Evolutionary conservation across 208 protist genomes (phyloP), one percentile per base, ranked within the genome.

Genomic region (Trypanosoma lewisi): DNA sequence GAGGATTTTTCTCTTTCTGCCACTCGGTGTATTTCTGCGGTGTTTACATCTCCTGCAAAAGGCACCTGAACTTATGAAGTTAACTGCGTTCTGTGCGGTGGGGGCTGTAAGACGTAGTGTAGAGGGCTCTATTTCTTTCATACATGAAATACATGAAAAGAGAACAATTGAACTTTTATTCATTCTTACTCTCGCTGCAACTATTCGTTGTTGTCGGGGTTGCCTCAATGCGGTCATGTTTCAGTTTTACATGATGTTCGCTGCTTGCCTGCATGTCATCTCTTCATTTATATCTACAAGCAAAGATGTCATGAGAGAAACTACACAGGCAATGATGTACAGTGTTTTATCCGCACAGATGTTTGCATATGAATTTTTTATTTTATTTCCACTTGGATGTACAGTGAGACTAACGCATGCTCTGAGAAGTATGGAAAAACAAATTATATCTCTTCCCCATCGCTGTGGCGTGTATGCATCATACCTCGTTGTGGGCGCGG

Each of bases 341-440:
- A n/a, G n/a, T n/a, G n/a, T n/a, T n/a, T n/a, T n/a, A n/a, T n/a
- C n/a, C n/a, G n/a, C n/a, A n/a, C n/a, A n/a, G n/a, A n/a, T n/a
- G n/a, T n/a, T n/a, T n/a, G n/a, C n/a, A 9, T 44, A 44, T 44
- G 39, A 44, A 17, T 9, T 3, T 44, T 3, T 30, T 27, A 21
- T 51, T 12, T 16, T 51, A 21, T 51, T 51, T 51, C 47, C 47
- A 19, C 4, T 51, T 25, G 19, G 21, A 31, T 51, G 47, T 51
- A 19, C 7, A 51, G 23, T 51, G 47, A 30, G 28, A 19, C n/a
- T 51, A 9, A 30, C 23, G 12, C 9, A 28, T 19, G 25, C 47
- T 9, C 14, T 51, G 47, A 19, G 7, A 8, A 28, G 7, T 12
- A 31, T 2, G 2, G 12, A 12, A 51, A 14, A 14, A 9, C 4